Conservation (phyloP, 352 stramenopile genomes). For the Phytopythium vexans region DNA sequence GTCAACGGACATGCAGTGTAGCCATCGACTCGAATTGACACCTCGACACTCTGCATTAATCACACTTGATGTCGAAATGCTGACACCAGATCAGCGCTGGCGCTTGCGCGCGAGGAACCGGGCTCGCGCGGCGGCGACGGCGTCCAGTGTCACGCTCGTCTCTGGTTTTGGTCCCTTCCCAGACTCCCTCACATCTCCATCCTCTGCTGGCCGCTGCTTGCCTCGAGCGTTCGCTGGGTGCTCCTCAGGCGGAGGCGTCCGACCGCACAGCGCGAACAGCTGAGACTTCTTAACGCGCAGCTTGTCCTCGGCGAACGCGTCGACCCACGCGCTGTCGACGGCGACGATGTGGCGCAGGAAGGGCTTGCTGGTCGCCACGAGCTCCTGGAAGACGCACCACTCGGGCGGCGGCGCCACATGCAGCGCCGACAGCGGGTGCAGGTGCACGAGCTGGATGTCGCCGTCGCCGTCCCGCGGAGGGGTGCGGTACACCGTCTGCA, state of each 20-base stretch:
- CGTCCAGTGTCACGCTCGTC: slow-evolving; percentile 16
- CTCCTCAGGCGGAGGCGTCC: slow-evolving; percentile 1
- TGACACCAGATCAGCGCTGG: background rate
- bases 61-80: no score
- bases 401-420: slow-evolving; percentile 38
- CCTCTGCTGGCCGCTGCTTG: no score
- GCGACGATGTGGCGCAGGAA: slow-evolving; percentile 62
- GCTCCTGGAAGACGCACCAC: slow-evolving; percentile 68
- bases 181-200: slow-evolving; percentile 1
- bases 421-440: slow-evolving; percentile 65
- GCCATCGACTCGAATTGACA: no score
- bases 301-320: slow-evolving; percentile 32
- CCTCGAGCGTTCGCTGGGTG: background rate
- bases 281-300: slow-evolving; percentile 19
- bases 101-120: slow-evolving; percentile 41
- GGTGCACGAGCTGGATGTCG: slow-evolving; percentile 48
- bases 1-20: no score
- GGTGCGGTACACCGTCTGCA: slow-evolving; percentile 59
- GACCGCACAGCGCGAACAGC: slow-evolving; percentile 55
- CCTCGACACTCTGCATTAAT: no score
- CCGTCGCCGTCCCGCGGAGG: slow-evolving; percentile 12
- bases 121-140: slow-evolving; percentile 35
- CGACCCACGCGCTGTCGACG: slow-evolving; percentile 53
- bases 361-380: slow-evolving; percentile 66
- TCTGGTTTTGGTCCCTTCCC: slow-evolving; percentile 1